phyloP scores from a whole-genome alignment of 495 filamentous ascomycete species.

The Neurospora sublineolata region DNA sequence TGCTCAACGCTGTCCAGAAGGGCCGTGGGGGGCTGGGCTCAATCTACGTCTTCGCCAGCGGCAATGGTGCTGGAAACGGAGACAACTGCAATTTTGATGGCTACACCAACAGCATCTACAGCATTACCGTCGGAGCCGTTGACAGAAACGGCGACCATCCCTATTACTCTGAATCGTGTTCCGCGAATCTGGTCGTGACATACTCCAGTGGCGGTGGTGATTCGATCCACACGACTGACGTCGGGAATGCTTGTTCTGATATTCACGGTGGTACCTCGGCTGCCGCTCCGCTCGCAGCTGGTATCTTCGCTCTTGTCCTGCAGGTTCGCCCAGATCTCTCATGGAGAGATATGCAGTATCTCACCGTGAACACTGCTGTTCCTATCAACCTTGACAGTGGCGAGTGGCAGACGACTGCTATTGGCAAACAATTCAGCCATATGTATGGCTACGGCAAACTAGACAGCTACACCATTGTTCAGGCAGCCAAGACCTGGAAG shows the following conservation, averaged over 20 bases:
- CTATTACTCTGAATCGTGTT: slow-evolving; percentile 91
- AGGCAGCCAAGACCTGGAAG: slow-evolving; percentile 74
- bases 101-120: slow-evolving; percentile 99
- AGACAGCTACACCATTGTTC: slow-evolving; percentile 75
- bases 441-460: slow-evolving; percentile 92
- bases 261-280: slow-evolving; percentile 93
- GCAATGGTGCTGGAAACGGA: slow-evolving; percentile 75
- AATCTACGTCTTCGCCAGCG: slow-evolving; percentile 93
- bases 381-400: slow-evolving; percentile 65
- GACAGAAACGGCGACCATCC: slow-evolving; percentile 77
- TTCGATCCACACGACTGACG: slow-evolving; percentile 91
- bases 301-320: slow-evolving; percentile 85
- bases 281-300: slow-evolving; percentile 82
- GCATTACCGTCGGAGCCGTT: slow-evolving; percentile 89
- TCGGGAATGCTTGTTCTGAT: slow-evolving; percentile 71
- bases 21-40: slow-evolving; percentile 77
- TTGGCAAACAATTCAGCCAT: slow-evolving; percentile 82
- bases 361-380: slow-evolving; percentile 74
- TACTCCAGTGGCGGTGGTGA: slow-evolving; percentile 87
- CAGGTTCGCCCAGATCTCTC: slow-evolving; percentile 74
- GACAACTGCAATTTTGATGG: slow-evolving; percentile 99
- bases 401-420: slow-evolving; percentile 63
- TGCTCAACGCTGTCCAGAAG: slow-evolving; percentile 84
- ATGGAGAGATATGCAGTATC: slow-evolving; percentile 91
- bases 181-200: slow-evolving; percentile 86